Conservation (phyloP, 345 rosid genomes). For the Tarenaya hassleriana region DNA sequence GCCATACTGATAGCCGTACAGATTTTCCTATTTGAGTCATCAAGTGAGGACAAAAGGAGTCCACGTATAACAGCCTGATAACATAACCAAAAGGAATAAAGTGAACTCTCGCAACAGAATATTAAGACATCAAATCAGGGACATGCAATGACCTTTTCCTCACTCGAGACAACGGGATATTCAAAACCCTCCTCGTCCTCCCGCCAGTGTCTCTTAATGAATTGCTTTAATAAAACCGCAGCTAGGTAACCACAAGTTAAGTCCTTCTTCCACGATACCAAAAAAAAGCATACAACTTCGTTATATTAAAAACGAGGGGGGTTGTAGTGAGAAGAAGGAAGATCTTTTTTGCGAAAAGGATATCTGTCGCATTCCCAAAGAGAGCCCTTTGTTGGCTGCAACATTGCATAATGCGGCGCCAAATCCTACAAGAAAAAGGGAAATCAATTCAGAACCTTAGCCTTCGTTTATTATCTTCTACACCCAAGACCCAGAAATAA, state of each 20-base stretch:
- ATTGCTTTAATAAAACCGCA: constrained; percentile 86
- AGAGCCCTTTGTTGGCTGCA: constrained; percentile 66
- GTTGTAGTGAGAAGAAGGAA: neutral
- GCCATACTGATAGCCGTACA: constrained; percentile 88
- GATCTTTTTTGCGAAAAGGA: constrained; percentile 38
- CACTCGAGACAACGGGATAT: constrained; percentile 58
- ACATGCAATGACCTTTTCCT: constrained; percentile 55
- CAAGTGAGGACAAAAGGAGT: constrained; percentile 61
- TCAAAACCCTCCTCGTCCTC: constrained; percentile 78
- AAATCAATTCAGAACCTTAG: neutral
- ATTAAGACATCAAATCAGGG: constrained; percentile 14
- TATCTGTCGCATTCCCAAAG: constrained; percentile 85
- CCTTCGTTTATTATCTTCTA: neutral
- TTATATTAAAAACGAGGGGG: constrained; percentile 11
- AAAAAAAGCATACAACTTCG: neutral
- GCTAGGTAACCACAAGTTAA: constrained; percentile 76
- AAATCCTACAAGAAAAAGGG: constrained; percentile 48
- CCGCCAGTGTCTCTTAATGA: constrained; percentile 83
- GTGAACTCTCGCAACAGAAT: neutral
- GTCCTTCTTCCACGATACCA: constrained; percentile 18
- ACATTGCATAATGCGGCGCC: constrained; percentile 72
- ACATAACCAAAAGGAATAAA: constrained; percentile 18
- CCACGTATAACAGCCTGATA: constrained; percentile 67
- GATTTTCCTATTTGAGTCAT: constrained; percentile 70
- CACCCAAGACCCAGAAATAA: neutral